Conservation (phyloP, 2,329 filamentous ascomycete genomes). For the Calonectria henricotiae region DNA sequence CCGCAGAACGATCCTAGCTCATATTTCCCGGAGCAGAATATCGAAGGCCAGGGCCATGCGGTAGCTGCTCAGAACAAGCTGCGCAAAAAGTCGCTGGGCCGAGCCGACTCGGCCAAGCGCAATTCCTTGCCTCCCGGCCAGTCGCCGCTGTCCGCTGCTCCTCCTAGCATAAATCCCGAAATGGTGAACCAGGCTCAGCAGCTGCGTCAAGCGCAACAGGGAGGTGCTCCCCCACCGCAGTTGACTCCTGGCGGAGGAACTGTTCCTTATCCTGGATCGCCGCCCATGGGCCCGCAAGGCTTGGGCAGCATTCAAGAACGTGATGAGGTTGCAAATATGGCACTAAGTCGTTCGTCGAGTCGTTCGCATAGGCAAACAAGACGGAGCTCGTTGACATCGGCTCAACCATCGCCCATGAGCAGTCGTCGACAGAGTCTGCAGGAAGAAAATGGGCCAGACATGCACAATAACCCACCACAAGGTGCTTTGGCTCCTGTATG, state of each 20-base stretch:
- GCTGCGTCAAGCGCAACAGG: constrained; percentile 40
- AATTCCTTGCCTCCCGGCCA: constrained; percentile 46
- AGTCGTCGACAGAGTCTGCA: constrained; percentile 49
- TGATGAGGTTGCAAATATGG: constrained; percentile 42
- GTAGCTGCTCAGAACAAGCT: constrained; percentile 46
- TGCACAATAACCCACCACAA: constrained; percentile 32
- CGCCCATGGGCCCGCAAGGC: constrained; percentile 37
- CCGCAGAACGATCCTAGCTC: constrained; percentile 43
- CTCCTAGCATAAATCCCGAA: constrained; percentile 23
- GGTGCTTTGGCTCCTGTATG: constrained; percentile 12
- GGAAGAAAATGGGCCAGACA: constrained; percentile 9
- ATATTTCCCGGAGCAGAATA: constrained; percentile 44
- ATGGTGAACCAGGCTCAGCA: constrained; percentile 37
- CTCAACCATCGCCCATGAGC: constrained; percentile 43
- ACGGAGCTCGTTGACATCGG: constrained; percentile 41
- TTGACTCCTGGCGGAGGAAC: neutral
- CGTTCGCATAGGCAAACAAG: constrained; percentile 37
- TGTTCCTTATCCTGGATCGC: constrained; percentile 2
- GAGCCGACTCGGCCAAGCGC: constrained; percentile 45
- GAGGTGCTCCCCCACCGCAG: constrained; percentile 22
- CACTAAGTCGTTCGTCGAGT: constrained; percentile 45
- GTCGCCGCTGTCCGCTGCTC: constrained; percentile 37
- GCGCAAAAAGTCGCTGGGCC: constrained; percentile 47
- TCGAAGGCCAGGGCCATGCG: constrained; percentile 46
- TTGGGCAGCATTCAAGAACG: constrained; percentile 51